A percentile compares a stretch with the other conserved stretches of the same genome.
Evolutionary conservation across 2,329 filamentous ascomycete species (phyloP).

Genomic region (Sporothrix schenckii): DNA sequence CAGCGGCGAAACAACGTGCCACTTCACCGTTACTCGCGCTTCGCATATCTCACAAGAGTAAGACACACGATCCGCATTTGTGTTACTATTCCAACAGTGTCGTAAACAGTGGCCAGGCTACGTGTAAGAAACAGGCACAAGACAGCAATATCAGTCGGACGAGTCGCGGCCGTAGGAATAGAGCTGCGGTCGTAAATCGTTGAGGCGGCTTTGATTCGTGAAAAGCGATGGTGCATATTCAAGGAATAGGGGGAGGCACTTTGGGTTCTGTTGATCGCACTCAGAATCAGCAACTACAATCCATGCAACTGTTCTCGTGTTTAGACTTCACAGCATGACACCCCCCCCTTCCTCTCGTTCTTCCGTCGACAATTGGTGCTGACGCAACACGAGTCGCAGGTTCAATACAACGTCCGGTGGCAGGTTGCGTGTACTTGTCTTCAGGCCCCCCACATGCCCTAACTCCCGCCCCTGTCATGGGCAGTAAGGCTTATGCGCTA

Average conservation of each 20-base stretch:
- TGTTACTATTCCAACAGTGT: no score
- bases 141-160: conserved; percentile 15
- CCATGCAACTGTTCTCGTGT: no score
- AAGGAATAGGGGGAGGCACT: conserved; percentile 4
- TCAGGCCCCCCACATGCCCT: background rate
- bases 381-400: conserved; percentile 29
- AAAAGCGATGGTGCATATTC: background rate
- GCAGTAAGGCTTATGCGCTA: conserved; percentile 1
- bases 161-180: conserved; percentile 3
- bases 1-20: conserved; percentile 20
- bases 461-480: background rate
- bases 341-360: background rate
- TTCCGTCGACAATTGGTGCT: conserved; percentile 20
- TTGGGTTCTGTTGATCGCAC: conserved; percentile 7
- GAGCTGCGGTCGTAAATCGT: background rate
- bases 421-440: conserved; percentile 18
- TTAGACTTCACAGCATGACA: no score
- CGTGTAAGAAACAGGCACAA: conserved; percentile 6
- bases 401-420: background rate
- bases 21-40: background rate
- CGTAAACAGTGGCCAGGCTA: no score
- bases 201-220: background rate
- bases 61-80: no score
- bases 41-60: no score
- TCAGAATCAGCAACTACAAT: background rate